These are phyloP conservation scores for Mucor sp. DNA, from an alignment of 371 early-diverging fungal species.

Conservation along the genomic window DNA sequence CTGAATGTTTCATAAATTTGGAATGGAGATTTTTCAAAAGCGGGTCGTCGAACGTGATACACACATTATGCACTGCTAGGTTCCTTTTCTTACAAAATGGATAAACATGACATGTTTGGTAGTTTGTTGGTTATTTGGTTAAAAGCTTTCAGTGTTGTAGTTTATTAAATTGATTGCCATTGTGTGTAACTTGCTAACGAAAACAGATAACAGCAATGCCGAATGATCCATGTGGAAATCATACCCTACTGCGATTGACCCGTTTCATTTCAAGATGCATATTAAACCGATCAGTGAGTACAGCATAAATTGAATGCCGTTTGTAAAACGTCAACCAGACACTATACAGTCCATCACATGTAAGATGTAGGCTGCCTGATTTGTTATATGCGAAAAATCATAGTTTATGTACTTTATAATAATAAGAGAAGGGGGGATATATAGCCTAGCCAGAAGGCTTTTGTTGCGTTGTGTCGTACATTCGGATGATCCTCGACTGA, in stretches of 20 bases:
- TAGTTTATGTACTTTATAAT: background rate
- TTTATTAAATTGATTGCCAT: background rate
- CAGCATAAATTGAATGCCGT: background rate
- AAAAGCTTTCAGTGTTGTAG: background rate
- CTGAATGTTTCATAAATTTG: background rate
- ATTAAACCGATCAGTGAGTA: background rate
- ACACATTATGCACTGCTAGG: background rate
- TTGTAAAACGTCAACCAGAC: too few relatives aligned
- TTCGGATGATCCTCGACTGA: conserved; percentile 89
- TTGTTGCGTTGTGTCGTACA: conserved; percentile 93
- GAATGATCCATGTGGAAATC: too few relatives aligned
- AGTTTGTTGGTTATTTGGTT: background rate
- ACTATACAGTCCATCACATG: background rate
- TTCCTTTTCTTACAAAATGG: background rate
- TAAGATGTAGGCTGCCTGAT: background rate
- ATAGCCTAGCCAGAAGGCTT: conserved; percentile 77
- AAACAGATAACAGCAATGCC: background rate
- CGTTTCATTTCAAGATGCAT: too few relatives aligned
- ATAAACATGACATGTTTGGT: background rate
- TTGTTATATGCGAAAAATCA: background rate
- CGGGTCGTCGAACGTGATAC: background rate
- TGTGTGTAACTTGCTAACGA: background rate
- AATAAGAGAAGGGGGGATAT: background rate
- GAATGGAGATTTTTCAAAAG: background rate
- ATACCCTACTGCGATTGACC: background rate